Percentiles rank a stretch among this genome's conserved stretches.
Evolutionary conservation across 2,329 filamentous ascomycete species (phyloP).

Genomic region (Elsinoe fawcettii): DNA sequence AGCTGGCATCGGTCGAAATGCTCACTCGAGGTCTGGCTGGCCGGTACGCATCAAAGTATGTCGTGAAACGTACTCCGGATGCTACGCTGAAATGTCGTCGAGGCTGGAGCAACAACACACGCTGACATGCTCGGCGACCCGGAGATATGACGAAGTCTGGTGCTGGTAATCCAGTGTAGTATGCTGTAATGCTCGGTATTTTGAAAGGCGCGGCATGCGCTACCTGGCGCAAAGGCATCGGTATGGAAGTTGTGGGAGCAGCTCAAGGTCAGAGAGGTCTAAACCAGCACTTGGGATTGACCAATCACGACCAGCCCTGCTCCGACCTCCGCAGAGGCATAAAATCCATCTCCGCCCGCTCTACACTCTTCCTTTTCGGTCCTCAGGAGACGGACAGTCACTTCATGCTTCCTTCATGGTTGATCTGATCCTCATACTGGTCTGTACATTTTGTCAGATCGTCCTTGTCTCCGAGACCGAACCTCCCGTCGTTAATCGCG

Average conservation of each 20-base stretch:
- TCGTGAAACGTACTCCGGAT: neutral
- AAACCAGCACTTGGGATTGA: neutral
- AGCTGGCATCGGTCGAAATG: neutral
- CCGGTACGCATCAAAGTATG: neutral
- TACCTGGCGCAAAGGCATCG: neutral
- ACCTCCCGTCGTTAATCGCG: conserved; percentile 16
- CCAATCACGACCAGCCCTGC: neutral
- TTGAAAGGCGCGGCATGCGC: neutral
- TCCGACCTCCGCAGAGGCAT: neutral
- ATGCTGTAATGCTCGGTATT: neutral
- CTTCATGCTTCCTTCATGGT: neutral
- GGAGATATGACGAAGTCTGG: neutral
- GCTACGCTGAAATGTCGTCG: neutral
- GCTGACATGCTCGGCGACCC: neutral
- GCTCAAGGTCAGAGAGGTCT: neutral
- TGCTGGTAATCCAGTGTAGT: neutral
- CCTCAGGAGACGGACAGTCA: conserved; percentile 10
- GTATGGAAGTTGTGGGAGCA: neutral
- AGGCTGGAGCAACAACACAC: neutral
- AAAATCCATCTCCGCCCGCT: neutral
- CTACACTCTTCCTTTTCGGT: neutral
- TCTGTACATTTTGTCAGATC: conserved; percentile 12
- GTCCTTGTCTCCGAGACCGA: conserved; percentile 14
- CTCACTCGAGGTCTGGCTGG: neutral
- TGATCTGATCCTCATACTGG: conserved; percentile 1